Base-by-base conservation (phyloP, 306 rosid species). In the Quercus wislizeni region DNA sequence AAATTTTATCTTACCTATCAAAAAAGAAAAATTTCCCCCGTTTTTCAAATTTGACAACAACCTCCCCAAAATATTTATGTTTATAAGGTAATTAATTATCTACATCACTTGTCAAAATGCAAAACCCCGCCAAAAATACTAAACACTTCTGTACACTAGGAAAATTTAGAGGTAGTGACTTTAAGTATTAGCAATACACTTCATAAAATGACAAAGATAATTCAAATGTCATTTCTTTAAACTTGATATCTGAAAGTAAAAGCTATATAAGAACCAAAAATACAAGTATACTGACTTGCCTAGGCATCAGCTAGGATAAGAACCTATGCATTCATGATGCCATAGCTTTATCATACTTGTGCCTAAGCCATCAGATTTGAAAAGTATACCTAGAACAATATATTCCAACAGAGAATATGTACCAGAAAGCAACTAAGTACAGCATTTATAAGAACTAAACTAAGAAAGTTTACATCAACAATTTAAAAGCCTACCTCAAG, bases 401-500 rank as follows among this genome's bases (percentile, higher is more conserved):
- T 12, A 63, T 63, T 28, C 69, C 41, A 28, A 15, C 30, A 63
- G 6, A 63, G 17, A 63, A 28, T 63, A 28, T 17, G 12, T 28
- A 27, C n/a, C 2, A 63, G n/a, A 28, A 63, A 27, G 15, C 67
- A 18, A 67, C 49, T 8, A 33, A 31, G 27, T 3, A 35, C 3
- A 0, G 18, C 52, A 68, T 9, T 38, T 33, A 18, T 10, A 19
- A 35, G 52, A 38, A 68, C 25, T 68, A 35, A 68, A 35, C 52
- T 35, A 33, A 68, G 17, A 3, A n/a, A 68, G 28, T 35, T 9
- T 5, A 73, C 68, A 69, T 30, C 49, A 55, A 55, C 54, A 67
- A 27, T 25, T 27, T 61, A 57, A 49, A 56, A 78, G 75, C 81
- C 59, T 78, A 95, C 98, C 94, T 85, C 73, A 95, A 89, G 76